A percentile compares a stretch with the other conserved stretches of the same genome.
Conservation (phyloP, 2,329 filamentous ascomycete genomes). For the Aspergillus tamarii region DNA sequence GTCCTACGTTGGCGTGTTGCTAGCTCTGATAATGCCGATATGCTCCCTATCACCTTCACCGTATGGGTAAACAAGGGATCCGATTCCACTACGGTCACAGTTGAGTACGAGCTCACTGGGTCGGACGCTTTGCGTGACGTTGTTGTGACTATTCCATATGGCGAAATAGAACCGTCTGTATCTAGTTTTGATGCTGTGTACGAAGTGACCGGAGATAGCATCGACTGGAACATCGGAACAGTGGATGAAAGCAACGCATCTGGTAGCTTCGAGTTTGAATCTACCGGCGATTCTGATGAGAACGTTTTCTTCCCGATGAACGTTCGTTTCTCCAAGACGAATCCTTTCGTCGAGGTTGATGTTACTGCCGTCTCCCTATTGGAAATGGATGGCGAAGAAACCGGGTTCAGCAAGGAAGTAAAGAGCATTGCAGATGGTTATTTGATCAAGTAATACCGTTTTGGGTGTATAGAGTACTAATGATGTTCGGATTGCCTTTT, state of each 20-base stretch:
- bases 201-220: constrained; percentile 85
- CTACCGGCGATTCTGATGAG: constrained; percentile 79
- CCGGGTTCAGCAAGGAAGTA: constrained; percentile 50
- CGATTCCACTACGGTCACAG: constrained; percentile 82
- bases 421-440: constrained; percentile 49
- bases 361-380: constrained; percentile 58
- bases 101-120: constrained; percentile 93
- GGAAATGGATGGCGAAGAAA: constrained; percentile 49
- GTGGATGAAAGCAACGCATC: constrained; percentile 80
- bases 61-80: constrained; percentile 94
- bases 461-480: constrained; percentile 42
- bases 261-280: constrained; percentile 95
- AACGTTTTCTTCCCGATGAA: constrained; percentile 98
- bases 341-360: constrained; percentile 89
- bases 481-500: constrained; percentile 38
- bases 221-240: constrained; percentile 91
- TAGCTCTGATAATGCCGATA: constrained; percentile 75
- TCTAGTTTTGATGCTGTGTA: constrained; percentile 94
- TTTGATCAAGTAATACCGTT: constrained; percentile 45
- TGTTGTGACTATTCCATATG: constrained; percentile 83
- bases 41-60: constrained; percentile 92
- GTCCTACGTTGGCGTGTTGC: constrained; percentile 88
- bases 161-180: constrained; percentile 80
- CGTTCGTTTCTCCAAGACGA: constrained; percentile 82
- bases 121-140: constrained; percentile 80